phyloP scores from a whole-genome alignment of 805 yeast genomes.

The Phaffomyces antillensis region DNA sequence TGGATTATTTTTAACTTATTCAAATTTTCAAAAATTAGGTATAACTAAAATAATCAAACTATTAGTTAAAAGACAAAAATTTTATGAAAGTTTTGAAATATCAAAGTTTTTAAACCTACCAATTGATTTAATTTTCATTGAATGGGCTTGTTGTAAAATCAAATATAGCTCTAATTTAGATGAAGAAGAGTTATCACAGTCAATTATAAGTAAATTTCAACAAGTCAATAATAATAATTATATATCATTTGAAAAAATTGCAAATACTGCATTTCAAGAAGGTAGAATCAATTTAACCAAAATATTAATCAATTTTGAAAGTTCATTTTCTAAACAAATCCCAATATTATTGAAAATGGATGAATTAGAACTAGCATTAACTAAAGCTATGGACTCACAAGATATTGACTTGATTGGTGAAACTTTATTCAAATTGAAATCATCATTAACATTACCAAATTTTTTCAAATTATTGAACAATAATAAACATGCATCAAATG shows the following conservation, averaged over 20 bases:
- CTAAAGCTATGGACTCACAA: slow-evolving; percentile 44
- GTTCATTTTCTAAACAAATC: slow-evolving; percentile 47
- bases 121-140: slow-evolving; percentile 47
- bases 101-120: slow-evolving; percentile 43
- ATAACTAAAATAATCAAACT: slow-evolving; percentile 49
- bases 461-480: slow-evolving; percentile 60
- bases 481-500: slow-evolving; percentile 31
- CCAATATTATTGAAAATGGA: slow-evolving; percentile 63
- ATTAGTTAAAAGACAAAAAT: slow-evolving; percentile 51
- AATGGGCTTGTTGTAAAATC: slow-evolving; percentile 79
- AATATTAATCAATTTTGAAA: slow-evolving; percentile 61
- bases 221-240: slow-evolving; percentile 25
- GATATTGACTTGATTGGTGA: slow-evolving; percentile 46
- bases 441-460: slow-evolving; percentile 53
- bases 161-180: slow-evolving; percentile 41
- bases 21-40: slow-evolving; percentile 45
- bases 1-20: slow-evolving; percentile 62
- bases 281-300: slow-evolving; percentile 70
- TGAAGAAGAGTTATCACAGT: slow-evolving; percentile 52
- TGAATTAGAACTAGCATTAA: slow-evolving; percentile 60
- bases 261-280: slow-evolving; percentile 66
- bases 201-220: slow-evolving; percentile 41
- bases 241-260: slow-evolving; percentile 52
- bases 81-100: slow-evolving; percentile 56
- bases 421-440: slow-evolving; percentile 45